Evolutionary conservation across 768 basidiomycete species (phyloP), one percentile per base, ranked within the genome.

Genomic region (Tricholoma terreum): DNA sequence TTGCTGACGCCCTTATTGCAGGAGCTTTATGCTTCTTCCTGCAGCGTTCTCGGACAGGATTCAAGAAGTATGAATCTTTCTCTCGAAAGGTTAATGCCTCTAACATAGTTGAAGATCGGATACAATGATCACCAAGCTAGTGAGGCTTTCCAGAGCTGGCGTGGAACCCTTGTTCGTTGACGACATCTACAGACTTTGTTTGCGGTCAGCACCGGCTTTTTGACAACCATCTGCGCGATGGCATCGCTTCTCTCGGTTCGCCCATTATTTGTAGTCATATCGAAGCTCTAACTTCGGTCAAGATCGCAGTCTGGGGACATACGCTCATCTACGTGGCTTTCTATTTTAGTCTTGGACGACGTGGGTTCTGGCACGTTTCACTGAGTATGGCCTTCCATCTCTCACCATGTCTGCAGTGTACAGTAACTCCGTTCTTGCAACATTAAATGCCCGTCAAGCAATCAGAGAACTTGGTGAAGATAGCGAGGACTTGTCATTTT

Each of bases 251-350:
- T 77, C 27, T 75, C 76, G 17, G 76, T 76, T 45, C 22, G 43
- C 24, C 43, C 43, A 19, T 24, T 45, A 12, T 24, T 1, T 45
- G 22, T 12, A 24, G 22, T 21, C 5, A 24, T 45, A 45, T 21
- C 3, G 7, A 21, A 24, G 22, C 43, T 6, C 14, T 22, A 38
- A 15, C 24, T 45, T 45, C 9, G 34, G 12, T 14, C 8, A 45
- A 45, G 43, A 45, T 45, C 43, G 43, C 22, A 8, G 67, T 75
- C 3, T 78, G 77, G 69, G 77, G 77, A 11, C 64, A 77, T 35
- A 81, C 81, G 3, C 71, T 84, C 56, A 79, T 83, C 49, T 84
- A 84, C 64, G 82, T 82, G 33, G 77, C 78, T 43, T 84, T 84
- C 68, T 84, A 81, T 68, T 82, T 84, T 71, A 75, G 76, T 54